These are phyloP conservation scores for Calonectria hongkongensis DNA, from an alignment of 2,329 filamentous ascomycete genomes.

Conservation along the genomic window DNA sequence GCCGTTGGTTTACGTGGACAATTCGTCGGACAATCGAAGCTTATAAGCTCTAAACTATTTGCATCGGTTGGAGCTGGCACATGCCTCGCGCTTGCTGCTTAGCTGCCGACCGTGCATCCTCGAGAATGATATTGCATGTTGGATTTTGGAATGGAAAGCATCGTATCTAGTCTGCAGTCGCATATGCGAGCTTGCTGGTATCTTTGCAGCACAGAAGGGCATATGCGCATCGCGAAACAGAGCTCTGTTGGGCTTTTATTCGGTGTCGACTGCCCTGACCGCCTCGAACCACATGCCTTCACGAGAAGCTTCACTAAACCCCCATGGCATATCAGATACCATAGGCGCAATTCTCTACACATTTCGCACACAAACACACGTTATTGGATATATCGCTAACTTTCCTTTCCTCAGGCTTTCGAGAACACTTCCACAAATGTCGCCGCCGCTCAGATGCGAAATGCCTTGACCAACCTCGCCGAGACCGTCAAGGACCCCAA, in stretches of 20 bases:
- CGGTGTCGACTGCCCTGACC: constrained; percentile 24
- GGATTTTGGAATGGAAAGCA: too few relatives aligned
- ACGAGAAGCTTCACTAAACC: constrained; percentile 2
- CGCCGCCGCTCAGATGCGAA: constrained; percentile 99
- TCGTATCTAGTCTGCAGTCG: too few relatives aligned
- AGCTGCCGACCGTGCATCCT: neutral
- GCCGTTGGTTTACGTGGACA: too few relatives aligned
- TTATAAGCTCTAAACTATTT: constrained; percentile 20
- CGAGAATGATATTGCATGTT: neutral
- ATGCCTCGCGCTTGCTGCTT: neutral
- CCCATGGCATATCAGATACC: neutral
- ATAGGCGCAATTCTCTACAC: neutral
- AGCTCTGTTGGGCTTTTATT: neutral
- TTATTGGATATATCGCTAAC: constrained; percentile 52
- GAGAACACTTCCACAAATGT: constrained; percentile 99
- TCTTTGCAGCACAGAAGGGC: too few relatives aligned
- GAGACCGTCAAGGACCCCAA: constrained; percentile 91
- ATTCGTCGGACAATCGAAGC: neutral
- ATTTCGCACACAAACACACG: neutral
- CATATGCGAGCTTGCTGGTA: neutral
- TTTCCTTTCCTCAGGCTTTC: constrained; percentile 81
- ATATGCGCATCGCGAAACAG: neutral
- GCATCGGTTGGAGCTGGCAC: neutral
- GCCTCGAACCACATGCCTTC: constrained; percentile 16
- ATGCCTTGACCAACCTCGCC: constrained; percentile 92